phyloP scores from a whole-genome alignment of 257 asterid species.

The Ligustrum vulgare region DNA sequence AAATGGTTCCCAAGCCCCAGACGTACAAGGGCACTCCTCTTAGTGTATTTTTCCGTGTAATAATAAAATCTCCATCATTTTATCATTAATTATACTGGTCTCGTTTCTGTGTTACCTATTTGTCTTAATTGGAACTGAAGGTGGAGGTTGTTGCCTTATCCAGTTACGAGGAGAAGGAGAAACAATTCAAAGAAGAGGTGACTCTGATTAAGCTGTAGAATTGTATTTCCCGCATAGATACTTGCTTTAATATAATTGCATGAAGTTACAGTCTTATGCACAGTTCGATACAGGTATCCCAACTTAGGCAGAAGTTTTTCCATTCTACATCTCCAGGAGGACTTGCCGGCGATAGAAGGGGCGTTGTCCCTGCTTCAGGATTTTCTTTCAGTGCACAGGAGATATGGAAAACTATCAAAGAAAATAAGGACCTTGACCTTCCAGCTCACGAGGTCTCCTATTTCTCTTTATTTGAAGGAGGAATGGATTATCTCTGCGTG shows the following conservation, averaged over 20 bases:
- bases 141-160: constrained; percentile 56
- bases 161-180: constrained; percentile 57
- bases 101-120: constrained; percentile 16
- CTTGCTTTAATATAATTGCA: constrained; percentile 7
- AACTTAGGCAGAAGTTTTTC: constrained; percentile 53
- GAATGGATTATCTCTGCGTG: background rate
- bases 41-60: constrained; percentile 35
- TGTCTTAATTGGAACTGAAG: constrained; percentile 38
- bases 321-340: constrained; percentile 56
- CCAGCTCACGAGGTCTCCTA: constrained; percentile 51
- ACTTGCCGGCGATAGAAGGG: constrained; percentile 60
- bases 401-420: constrained; percentile 56
- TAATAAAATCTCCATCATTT: constrained; percentile 8
- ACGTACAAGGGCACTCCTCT: constrained; percentile 34
- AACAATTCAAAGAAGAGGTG: constrained; percentile 51
- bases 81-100: constrained; percentile 15
- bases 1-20: constrained; percentile 30
- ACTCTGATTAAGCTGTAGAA: constrained; percentile 16
- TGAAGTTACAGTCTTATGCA: constrained; percentile 12
- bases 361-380: constrained; percentile 60
- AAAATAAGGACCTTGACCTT: constrained; percentile 65
- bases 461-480: constrained; percentile 1
- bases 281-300: constrained; percentile 36
- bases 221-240: background rate
- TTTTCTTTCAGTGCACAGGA: constrained; percentile 47